Evolutionary conservation across 1,139 yeast genomes (phyloP), one percentile per base, ranked within the genome.

Genomic region (Geotrichum citri-aurantii): DNA sequence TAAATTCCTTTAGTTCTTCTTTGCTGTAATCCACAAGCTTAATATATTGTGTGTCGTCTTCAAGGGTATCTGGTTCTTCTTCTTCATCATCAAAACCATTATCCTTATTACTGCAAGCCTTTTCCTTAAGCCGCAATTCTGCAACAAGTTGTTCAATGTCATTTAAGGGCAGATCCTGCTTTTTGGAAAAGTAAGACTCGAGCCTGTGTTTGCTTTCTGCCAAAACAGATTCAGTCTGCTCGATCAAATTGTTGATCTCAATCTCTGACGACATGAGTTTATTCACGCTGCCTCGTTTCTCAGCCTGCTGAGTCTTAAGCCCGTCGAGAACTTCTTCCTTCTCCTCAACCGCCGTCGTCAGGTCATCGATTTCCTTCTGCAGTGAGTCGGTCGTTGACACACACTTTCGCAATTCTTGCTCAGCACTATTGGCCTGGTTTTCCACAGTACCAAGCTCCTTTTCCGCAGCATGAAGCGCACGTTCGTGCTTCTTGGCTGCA

Each of bases 241-340:
- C 95, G 57, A 88, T 72, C 61, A 82, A 81, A 65, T 85, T 85
- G 49, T 79, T 80, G 26, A 87, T 71, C 65, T 88, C 95, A 55
- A 88, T 79, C 68, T 88, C 93, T 27, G 78, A 76, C n/a, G 90
- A 84, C 65, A 83, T 81, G 65, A 84, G 79, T 49, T 81, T 80
- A 63, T 85, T 84, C 58, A 86, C 80, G 55, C 79, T 75, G n/a
- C 75, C 77, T 57, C 78, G 79, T 65, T 80, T 77, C 42, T 77
- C 81, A 51, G 81, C 85, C 49, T 85, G 70, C 48, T 77, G 77
- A 4, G 73, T 73, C 61, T 80, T 79, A 37, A 80, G 65, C 2
- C 65, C 71, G 50, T 78, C 82, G 5, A 77, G 61, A n/a, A 66
- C 69, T 37, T 67, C 73, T 46, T 76, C 75, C 26, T 68, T 62